These are phyloP conservation scores for Nannizzia gypsea DNA, from an alignment of 2,329 filamentous ascomycete species.

Conservation along the genomic window DNA sequence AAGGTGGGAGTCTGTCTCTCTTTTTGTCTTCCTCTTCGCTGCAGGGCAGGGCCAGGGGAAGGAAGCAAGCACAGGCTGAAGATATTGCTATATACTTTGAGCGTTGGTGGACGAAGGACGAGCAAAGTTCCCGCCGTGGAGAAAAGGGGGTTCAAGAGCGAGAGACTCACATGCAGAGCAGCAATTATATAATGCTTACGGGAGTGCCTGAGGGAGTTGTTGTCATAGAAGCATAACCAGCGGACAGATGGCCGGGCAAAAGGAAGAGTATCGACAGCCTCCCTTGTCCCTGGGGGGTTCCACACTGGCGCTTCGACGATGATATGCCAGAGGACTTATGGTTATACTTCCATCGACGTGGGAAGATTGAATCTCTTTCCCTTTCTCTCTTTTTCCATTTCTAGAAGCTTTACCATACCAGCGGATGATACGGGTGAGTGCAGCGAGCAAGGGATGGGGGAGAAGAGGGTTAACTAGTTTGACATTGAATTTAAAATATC, in stretches of 20 bases:
- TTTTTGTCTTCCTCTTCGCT: background rate
- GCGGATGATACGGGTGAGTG: background rate
- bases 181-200: background rate
- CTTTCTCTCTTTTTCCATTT: background rate
- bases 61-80: background rate
- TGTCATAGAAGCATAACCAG: background rate
- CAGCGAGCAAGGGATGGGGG: background rate
- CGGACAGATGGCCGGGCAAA: background rate
- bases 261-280: background rate
- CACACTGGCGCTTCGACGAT: background rate
- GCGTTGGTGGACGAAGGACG: background rate
- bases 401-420: slow-evolving; percentile 1
- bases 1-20: background rate
- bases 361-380: too few relatives aligned
- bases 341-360: too few relatives aligned
- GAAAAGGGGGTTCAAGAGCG: background rate
- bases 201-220: background rate
- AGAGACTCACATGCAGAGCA: background rate
- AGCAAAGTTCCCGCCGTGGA: background rate
- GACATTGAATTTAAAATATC: background rate
- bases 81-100: background rate
- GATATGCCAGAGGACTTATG: too few relatives aligned
- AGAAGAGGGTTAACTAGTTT: background rate
- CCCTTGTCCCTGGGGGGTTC: background rate
- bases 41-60: background rate